Evolutionary conservation across 331 rosid species (phyloP), one percentile per base, ranked within the genome.

Genomic region (Pyrus hybrid): DNA sequence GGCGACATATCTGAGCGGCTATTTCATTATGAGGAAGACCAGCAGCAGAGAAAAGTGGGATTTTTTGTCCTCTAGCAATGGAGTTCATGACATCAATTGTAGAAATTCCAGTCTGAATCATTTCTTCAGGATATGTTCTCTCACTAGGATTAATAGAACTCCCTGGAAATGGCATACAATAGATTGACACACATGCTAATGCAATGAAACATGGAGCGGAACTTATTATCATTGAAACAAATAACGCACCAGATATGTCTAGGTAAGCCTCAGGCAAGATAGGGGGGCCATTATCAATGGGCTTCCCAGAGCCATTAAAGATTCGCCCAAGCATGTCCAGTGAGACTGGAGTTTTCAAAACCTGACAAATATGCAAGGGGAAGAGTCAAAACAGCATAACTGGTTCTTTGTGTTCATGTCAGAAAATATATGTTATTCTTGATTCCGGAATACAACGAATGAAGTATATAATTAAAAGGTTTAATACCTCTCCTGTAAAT

Each of bases 11-110:
- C 84, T 95, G 99, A 47, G 99, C 99, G 76, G 99, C 99, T 20
- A 95, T 95, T 88, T 95, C 99, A 76, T 92, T 95, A 78, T 95
- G 99, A 67, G 99, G 98, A 73, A 95, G 99, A 89, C 99, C 99
- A 45, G 99, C 99, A 83, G 99, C 99, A 43, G 99, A 95, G 85
- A 95, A 95, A 66, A 95, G 89, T 37, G 99, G 99, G 77, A 92
- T 95, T 88, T 95, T 95, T 81, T 95, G 99, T 81, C 99, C 99
- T 86, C 99, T 91, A 51, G 98, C 98, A 87, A 95, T 95, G 81
- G 99, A 95, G 79, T 95, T 95, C 99, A 95, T 95, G 76, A 95
- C 99, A 79, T 95, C 99, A 77, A 95, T 95, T 13, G 99, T 95
- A 57, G 99, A 95, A 80, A 95, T 95, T 75, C 99, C 99, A 2